Evolutionary conservation across 257 asterid species (phyloP).

Genomic region (Solanum sitiens): DNA sequence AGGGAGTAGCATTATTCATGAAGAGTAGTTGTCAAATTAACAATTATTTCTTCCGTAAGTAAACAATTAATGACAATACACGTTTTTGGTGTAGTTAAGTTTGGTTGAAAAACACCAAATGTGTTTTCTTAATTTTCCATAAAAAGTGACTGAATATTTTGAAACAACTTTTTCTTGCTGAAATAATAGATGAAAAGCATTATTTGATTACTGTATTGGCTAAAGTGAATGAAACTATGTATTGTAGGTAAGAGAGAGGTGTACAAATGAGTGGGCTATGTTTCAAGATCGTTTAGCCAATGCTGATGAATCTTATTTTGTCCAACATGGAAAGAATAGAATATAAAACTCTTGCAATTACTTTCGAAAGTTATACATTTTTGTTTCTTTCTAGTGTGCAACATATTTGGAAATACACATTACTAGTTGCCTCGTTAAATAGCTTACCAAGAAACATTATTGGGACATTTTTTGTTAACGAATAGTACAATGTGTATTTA

Average conservation of each 20-base stretch:
- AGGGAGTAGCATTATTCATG: neutral
- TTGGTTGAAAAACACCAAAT: neutral
- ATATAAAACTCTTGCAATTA: neutral
- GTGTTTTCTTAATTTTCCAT: neutral
- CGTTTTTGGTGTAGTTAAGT: neutral
- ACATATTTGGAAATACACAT: neutral
- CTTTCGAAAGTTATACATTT: neutral
- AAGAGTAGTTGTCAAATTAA: neutral
- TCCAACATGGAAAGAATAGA: constrained; percentile 30
- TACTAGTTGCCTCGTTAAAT: neutral
- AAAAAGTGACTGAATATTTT: neutral
- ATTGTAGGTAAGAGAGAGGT: constrained; percentile 77
- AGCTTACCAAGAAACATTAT: neutral
- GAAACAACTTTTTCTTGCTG: neutral
- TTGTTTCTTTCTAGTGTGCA: neutral
- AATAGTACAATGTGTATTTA: too few relatives aligned
- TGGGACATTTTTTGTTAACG: too few relatives aligned
- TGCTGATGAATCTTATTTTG: constrained; percentile 72
- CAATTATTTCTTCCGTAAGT: neutral
- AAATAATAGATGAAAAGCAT: neutral
- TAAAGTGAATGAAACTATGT: neutral
- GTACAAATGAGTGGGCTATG: constrained; percentile 87
- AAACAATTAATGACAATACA: too few relatives aligned
- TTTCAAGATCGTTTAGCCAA: constrained; percentile 85
- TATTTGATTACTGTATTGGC: neutral